phyloP scores from a whole-genome alignment of 495 filamentous ascomycete genomes.

The Patellaria atrata region DNA sequence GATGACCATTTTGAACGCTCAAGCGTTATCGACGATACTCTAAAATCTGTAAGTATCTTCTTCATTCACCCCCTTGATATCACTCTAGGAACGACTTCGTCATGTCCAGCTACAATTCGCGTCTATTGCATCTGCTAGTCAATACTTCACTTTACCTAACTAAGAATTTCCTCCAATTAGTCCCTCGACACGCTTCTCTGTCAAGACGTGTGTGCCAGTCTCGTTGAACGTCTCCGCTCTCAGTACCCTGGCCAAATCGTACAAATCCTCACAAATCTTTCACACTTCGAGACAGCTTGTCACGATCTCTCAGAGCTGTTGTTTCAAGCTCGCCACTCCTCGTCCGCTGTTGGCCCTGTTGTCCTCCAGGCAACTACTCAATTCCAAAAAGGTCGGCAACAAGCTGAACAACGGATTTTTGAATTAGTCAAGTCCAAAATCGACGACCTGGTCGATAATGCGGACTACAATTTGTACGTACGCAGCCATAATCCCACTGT shows the following conservation, averaged over 20 bases:
- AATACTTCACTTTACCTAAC: not conserved
- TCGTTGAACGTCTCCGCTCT: slow-evolving; percentile 76
- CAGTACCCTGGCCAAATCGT: slow-evolving; percentile 96
- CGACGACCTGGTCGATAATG: slow-evolving; percentile 89
- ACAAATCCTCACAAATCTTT: slow-evolving; percentile 93
- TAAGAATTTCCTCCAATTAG: slow-evolving; percentile 19
- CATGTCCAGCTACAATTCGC: too few relatives aligned
- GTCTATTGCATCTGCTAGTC: not conserved
- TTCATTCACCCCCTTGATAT: too few relatives aligned
- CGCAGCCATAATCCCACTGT: not conserved
- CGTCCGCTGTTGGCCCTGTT: slow-evolving; percentile 58
- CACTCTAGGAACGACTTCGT: too few relatives aligned
- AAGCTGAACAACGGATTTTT: slow-evolving; percentile 93
- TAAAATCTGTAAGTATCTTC: slow-evolving; percentile 46
- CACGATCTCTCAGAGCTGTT: slow-evolving; percentile 72
- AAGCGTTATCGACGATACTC: slow-evolving; percentile 72
- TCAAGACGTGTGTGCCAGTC: slow-evolving; percentile 72
- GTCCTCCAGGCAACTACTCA: slow-evolving; percentile 66
- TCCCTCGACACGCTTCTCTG: slow-evolving; percentile 83
- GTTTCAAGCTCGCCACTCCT: slow-evolving; percentile 63
- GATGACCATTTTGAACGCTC: slow-evolving; percentile 87
- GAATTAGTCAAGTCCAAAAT: slow-evolving; percentile 98
- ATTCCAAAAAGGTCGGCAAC: slow-evolving; percentile 84
- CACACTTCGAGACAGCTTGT: slow-evolving; percentile 91
- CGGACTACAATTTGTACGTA: slow-evolving; percentile 81